Evolutionary conservation across 1,284 basidiomycete genomes (phyloP).

Genomic region (Blastosporella zonata): DNA sequence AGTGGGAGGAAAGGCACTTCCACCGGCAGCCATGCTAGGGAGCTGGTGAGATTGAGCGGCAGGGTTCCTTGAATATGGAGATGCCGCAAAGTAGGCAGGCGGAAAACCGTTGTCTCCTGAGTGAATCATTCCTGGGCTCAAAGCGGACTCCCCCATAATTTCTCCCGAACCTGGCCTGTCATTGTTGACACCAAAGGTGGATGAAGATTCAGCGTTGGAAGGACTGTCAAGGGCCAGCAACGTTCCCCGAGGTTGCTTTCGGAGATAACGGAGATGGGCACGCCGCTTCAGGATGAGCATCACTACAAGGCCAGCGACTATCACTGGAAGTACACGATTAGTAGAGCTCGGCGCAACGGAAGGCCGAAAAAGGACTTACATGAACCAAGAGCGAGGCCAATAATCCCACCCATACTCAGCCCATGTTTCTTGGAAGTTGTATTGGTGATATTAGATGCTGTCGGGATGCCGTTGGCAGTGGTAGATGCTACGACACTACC

Average conservation of each 20-base stretch:
- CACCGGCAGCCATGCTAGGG: conserved; percentile 4
- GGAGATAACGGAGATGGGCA: conserved; percentile 22
- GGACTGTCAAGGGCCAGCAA: conserved; percentile 1
- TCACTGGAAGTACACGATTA: conserved; percentile 19
- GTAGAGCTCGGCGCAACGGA: not conserved
- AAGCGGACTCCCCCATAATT: conserved; percentile 10
- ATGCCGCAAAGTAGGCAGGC: not conserved
- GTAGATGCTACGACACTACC: not conserved
- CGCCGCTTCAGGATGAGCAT: conserved; percentile 25
- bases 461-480: not conserved
- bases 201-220: conserved; percentile 1
- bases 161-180: conserved; percentile 4
- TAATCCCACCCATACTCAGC: conserved; percentile 25
- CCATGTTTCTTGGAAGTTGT: conserved; percentile 10
- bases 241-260: conserved; percentile 23
- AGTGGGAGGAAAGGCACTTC: not conserved
- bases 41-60: conserved; percentile 8
- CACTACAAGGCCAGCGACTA: conserved; percentile 21
- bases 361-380: conserved; percentile 15
- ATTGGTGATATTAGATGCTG: conserved; percentile 3
- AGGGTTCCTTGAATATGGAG: not conserved
- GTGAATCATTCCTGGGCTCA: not conserved
- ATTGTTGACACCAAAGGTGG: not conserved
- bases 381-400: conserved; percentile 26
- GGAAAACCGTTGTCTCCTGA: not conserved